Evolutionary conservation across 345 rosid genomes (phyloP).

Genomic region (Linum trigynum): DNA sequence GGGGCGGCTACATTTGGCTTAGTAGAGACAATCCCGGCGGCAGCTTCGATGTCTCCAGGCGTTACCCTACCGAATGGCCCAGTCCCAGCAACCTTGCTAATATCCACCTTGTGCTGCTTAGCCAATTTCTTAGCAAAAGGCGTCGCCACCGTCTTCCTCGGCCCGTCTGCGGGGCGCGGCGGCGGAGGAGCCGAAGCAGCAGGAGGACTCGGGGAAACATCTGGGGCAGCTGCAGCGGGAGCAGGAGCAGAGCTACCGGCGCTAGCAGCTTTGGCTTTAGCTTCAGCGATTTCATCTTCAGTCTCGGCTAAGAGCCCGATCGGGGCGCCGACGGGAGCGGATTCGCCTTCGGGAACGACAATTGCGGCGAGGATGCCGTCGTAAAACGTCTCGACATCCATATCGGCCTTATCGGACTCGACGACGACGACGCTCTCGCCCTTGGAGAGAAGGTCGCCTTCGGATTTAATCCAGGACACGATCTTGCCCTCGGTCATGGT

Average conservation of each 20-base stretch:
- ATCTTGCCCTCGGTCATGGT: conserved; percentile 99
- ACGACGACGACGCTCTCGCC: conserved; percentile 97
- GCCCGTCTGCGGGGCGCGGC: conserved; percentile 35
- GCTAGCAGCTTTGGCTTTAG: conserved; percentile 57
- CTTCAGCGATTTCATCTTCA: conserved; percentile 81
- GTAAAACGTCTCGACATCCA: conserved; percentile 95
- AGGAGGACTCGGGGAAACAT: conserved; percentile 34
- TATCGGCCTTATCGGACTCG: conserved; percentile 95
- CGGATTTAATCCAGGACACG: conserved; percentile 91
- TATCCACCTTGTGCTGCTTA: conserved; percentile 76
- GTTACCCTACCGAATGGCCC: conserved; percentile 82
- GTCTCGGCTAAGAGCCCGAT: conserved; percentile 83
- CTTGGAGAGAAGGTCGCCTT: conserved; percentile 78
- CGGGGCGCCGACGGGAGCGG: conserved; percentile 82
- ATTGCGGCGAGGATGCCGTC: conserved; percentile 93
- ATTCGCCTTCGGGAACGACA: conserved; percentile 82
- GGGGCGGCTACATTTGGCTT: conserved; percentile 26
- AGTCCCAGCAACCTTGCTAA: conserved; percentile 51
- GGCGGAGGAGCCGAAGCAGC: conserved; percentile 5
- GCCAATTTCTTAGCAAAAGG: conserved; percentile 88
- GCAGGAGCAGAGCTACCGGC: conserved; percentile 28
- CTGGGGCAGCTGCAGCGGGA: conserved; percentile 23
- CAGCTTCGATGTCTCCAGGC: conserved; percentile 66
- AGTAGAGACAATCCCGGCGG: conserved; percentile 60
- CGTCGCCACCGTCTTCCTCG: conserved; percentile 57